Percentiles rank a stretch among this genome's conserved stretches.
phyloP scores from a whole-genome alignment of 495 filamentous ascomycete species.

The Cercophora newfieldiana region DNA sequence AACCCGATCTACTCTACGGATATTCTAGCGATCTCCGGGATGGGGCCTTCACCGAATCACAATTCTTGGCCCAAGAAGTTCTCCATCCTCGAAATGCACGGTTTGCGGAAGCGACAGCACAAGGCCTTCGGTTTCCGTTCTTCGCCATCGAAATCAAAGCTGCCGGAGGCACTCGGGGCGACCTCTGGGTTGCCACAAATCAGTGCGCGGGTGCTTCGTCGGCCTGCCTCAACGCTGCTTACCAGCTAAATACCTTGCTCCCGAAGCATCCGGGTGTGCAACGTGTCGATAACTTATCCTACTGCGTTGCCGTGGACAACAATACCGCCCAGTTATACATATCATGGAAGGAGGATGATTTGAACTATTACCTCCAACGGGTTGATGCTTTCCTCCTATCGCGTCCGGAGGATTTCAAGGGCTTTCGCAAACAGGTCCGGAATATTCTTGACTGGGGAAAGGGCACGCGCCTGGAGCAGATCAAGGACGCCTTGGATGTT shows the following conservation, averaged over 20 bases:
- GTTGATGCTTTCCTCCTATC: conserved; percentile 21
- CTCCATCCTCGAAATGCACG: conserved; percentile 19
- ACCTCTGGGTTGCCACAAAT: conserved; percentile 23
- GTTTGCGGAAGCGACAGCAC: conserved; percentile 16
- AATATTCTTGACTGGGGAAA: conserved; percentile 24
- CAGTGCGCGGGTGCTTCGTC: conserved; percentile 20
- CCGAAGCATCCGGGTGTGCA: conserved; percentile 1
- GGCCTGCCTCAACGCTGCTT: conserved; percentile 17
- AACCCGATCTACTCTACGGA: background rate
- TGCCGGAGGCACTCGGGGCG: conserved; percentile 14
- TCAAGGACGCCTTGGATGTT: conserved; percentile 18
- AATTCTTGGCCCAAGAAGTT: conserved; percentile 14
- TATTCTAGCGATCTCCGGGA: background rate
- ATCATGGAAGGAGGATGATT: conserved; percentile 18
- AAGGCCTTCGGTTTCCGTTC: conserved; percentile 21
- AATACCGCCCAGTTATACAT: conserved; percentile 16
- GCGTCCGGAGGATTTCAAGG: conserved; percentile 17
- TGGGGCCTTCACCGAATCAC: conserved; percentile 10
- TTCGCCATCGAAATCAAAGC: conserved; percentile 21
- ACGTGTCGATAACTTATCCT: conserved; percentile 15
- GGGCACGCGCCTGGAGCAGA: conserved; percentile 17
- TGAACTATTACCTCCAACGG: conserved; percentile 19
- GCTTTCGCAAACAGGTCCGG: conserved; percentile 15
- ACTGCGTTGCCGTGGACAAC: conserved; percentile 17
- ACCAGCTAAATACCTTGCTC: conserved; percentile 17